These are phyloP conservation scores for Fusarium buxicola DNA, from an alignment of 2,329 filamentous ascomycete genomes.

Conservation along the genomic window DNA sequence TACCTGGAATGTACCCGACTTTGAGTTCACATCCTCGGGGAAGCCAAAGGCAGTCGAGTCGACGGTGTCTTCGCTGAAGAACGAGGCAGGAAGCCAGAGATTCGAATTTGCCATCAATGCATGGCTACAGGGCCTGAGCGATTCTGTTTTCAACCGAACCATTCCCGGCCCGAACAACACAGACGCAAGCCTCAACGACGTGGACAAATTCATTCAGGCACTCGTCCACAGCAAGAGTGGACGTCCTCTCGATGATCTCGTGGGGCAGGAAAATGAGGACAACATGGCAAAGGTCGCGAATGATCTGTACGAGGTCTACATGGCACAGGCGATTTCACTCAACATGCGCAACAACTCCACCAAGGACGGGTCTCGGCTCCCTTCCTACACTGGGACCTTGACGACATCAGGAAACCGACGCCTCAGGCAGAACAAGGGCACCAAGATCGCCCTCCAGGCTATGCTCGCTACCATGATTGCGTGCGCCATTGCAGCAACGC, in stretches of 20 bases:
- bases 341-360: conserved; percentile 38
- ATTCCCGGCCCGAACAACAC: conserved; percentile 24
- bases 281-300: conserved; percentile 29
- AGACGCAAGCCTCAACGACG: conserved; percentile 20
- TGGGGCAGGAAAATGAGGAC: conserved; percentile 25
- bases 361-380: conserved; percentile 6
- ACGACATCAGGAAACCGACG: conserved; percentile 15
- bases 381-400: conserved; percentile 25
- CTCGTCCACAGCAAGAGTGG: conserved; percentile 29
- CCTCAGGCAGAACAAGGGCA: conserved; percentile 42
- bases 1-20: conserved; percentile 35
- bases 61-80: conserved; percentile 16
- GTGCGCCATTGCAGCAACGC: conserved; percentile 40
- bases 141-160: conserved; percentile 35
- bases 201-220: conserved; percentile 37
- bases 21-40: conserved; percentile 23
- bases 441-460: conserved; percentile 47
- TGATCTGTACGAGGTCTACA: conserved; percentile 41
- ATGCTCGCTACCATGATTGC: conserved; percentile 47
- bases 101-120: conserved; percentile 37
- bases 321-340: conserved; percentile 45
- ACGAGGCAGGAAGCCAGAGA: conserved; percentile 18
- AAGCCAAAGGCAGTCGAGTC: conserved; percentile 28
- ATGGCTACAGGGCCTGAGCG: conserved; percentile 31
- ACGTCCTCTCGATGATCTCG: conserved; percentile 21